Evolutionary conservation across 1,284 basidiomycete genomes (phyloP), one percentile per base, ranked within the genome.

Genomic region (Malassezia caprae): DNA sequence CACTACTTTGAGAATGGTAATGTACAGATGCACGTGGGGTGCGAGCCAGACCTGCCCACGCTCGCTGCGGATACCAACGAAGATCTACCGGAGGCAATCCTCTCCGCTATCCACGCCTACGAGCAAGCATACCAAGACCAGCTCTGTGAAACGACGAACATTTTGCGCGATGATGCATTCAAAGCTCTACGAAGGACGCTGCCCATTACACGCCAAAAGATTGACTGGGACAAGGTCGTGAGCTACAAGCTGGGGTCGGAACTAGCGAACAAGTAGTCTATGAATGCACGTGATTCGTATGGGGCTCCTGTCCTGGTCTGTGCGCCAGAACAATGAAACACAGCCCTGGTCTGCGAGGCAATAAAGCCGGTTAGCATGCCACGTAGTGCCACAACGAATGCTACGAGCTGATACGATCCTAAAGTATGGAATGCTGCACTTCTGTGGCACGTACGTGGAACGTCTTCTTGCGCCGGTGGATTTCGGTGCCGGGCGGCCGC

Each of bases 1-100:
- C 72, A 74, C 61, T 74, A 74, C 59, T 74, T 69, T 55, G 72
- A 74, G 47, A 69, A 73, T 42, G 72, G 72, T 21, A 74, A 74
- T 34, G 72, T 74, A 1, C 72, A 74, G 44, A 57, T 73, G 24
- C 59, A 68, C 37, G 56, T 62, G 11, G 19, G 32, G 26, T 35
- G 31, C 28, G 11, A 47, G 2, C 6, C 61, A 48, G 24, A 55
- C 7, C 53, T 68, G 5, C 56, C 65, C 6, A 13, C 49, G 15
- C 11, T 19, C 17, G 49, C 35, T 17, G 42, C 42, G 2, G 43
- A 44, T 3, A 32, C 21, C 6, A 46, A 32, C 5, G 35, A 19
- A 10, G 42, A 51, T 21, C n/a, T 39, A 19, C 37, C 37, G 3
- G 37, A 39, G 11, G 37, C 37, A 10, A 23, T 37, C n/a, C 23